Evolutionary conservation across 179 eudicot species (phyloP).

Genomic region (Pouteria campechiana): DNA sequence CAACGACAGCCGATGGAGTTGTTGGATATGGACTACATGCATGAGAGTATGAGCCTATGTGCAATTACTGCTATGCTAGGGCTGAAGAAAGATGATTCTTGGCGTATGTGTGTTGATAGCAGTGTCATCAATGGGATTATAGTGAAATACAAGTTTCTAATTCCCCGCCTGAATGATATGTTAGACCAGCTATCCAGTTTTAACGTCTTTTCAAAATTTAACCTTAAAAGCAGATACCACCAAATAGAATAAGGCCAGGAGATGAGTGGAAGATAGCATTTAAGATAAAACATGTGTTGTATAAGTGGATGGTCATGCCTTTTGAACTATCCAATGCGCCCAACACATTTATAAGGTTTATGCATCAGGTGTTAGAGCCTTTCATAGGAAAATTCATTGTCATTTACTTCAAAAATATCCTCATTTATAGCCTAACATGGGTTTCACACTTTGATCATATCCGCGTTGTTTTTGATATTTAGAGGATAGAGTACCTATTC

Average conservation of each 20-base stretch:
- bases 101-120: too few species aligned
- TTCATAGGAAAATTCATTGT: neutral
- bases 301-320: constrained; percentile 2
- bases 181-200: too few species aligned
- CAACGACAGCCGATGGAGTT: too few species aligned
- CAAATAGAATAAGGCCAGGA: neutral
- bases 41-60: too few species aligned
- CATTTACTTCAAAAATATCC: neutral
- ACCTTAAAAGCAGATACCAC: neutral
- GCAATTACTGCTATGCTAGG: too few species aligned
- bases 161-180: too few species aligned
- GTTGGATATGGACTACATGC: too few species aligned
- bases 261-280: constrained; percentile 6
- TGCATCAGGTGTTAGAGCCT: neutral
- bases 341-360: neutral
- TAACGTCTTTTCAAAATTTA: neutral
- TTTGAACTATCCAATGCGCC: constrained; percentile 3
- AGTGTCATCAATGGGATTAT: too few species aligned
- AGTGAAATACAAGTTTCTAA: too few species aligned
- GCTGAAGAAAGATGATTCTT: too few species aligned
- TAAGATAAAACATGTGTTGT: constrained; percentile 1
- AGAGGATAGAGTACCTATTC: neutral
- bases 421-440: neutral
- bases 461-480: neutral
- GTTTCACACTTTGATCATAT: neutral